Evolutionary conservation across 768 basidiomycete genomes (phyloP).

Genomic region (Phaffia australis): DNA sequence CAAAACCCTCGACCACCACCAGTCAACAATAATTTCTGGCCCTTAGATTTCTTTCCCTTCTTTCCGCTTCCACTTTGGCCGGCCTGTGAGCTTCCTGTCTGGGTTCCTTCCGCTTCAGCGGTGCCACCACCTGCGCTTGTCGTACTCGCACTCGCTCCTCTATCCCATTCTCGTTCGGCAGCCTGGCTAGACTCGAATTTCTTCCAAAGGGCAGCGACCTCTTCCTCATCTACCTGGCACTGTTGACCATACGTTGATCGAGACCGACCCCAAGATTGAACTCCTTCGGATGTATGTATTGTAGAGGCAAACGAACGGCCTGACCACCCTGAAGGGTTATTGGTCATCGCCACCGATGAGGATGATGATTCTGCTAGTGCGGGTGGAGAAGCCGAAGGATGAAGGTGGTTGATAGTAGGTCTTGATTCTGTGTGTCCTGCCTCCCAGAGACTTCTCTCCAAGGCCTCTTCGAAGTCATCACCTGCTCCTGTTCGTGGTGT

Average conservation of each 20-base stretch:
- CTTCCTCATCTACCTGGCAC: conserved; percentile 14
- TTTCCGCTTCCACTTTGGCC: conserved; percentile 1
- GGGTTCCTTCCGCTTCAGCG: background rate
- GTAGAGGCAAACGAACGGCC: conserved; percentile 23
- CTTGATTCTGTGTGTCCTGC: background rate
- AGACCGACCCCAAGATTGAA: too few species aligned
- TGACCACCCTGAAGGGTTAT: conserved; percentile 6
- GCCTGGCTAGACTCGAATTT: conserved; percentile 17
- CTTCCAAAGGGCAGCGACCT: conserved; percentile 20
- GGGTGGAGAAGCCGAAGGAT: background rate
- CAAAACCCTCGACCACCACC: conserved; percentile 20
- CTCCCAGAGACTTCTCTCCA: conserved; percentile 21
- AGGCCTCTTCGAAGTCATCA: conserved; percentile 25
- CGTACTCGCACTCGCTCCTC: background rate
- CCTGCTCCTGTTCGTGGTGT: background rate
- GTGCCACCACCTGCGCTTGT: conserved; percentile 12
- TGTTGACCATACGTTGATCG: background rate
- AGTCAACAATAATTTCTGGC: conserved; percentile 21
- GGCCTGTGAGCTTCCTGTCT: background rate
- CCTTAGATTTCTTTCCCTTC: conserved; percentile 22
- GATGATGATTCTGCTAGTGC: conserved; percentile 2
- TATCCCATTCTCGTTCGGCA: background rate
- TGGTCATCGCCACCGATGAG: background rate
- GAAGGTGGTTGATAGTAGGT: background rate
- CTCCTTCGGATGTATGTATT: background rate